phyloP scores from a whole-genome alignment of 805 yeast species.

The Ogataea angusta region DNA sequence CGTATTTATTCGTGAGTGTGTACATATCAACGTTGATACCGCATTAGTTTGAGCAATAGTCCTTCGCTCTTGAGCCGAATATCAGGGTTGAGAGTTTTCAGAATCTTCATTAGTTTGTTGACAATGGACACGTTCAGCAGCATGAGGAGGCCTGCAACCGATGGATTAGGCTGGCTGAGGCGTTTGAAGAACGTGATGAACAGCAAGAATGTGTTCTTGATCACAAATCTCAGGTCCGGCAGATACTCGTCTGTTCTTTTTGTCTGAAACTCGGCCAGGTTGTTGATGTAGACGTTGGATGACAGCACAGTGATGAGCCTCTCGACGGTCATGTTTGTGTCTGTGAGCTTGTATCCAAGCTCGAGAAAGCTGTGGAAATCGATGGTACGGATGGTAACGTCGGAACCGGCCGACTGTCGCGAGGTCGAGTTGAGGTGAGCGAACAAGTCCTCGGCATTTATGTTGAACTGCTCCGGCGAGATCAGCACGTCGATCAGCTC shows the following conservation, averaged over 20 bases:
- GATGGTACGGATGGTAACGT: conserved; percentile 22
- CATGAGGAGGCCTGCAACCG: conserved; percentile 20
- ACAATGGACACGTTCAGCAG: conserved; percentile 29
- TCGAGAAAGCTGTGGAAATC: conserved; percentile 27
- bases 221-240: conserved; percentile 29
- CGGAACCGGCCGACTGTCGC: conserved; percentile 3
- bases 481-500: conserved; percentile 25
- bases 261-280: conserved; percentile 8
- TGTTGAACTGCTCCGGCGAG: conserved; percentile 19
- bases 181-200: conserved; percentile 24
- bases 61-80: conserved; percentile 17
- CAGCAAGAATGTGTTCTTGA: conserved; percentile 29
- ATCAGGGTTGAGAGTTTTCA: conserved; percentile 23
- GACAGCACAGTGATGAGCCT: conserved; percentile 17
- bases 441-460: conserved; percentile 21
- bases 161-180: conserved; percentile 11
- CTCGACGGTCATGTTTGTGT: conserved; percentile 6
- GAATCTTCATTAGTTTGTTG: conserved; percentile 29
- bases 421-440: conserved; percentile 12
- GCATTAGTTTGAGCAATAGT: conserved; percentile 15
- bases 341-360: conserved; percentile 26
- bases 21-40: conserved; percentile 7
- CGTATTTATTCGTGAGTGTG: conserved; percentile 8
- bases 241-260: conserved; percentile 15
- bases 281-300: conserved; percentile 29